Evolutionary conservation across 202 grass and related monocot genomes (phyloP).

Genomic region (Carex sylvatica): DNA sequence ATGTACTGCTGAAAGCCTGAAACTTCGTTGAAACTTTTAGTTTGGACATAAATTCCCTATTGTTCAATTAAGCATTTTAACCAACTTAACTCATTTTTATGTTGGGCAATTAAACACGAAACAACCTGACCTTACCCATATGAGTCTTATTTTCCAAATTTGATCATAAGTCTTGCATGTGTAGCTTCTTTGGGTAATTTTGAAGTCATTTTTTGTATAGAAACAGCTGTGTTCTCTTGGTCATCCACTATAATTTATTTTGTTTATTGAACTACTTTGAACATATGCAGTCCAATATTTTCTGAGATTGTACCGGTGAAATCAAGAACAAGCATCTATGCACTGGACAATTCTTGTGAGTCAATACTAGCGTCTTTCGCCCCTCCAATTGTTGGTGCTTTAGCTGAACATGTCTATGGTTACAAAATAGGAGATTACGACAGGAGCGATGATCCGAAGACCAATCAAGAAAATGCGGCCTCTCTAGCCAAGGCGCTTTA

Average conservation of each 20-base stretch:
- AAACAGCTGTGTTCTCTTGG: neutral
- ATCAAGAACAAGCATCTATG: constrained; percentile 77
- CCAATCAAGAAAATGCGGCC: constrained; percentile 49
- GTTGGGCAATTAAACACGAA: neutral
- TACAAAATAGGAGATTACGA: constrained; percentile 46
- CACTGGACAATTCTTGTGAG: constrained; percentile 76
- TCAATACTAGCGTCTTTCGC: constrained; percentile 70
- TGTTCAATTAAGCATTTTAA: neutral
- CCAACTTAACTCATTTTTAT: neutral
- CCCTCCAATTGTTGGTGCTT: constrained; percentile 59
- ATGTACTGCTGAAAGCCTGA: neutral
- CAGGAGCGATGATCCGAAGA: constrained; percentile 31
- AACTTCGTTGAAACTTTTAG: neutral
- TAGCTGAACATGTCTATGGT: constrained; percentile 59
- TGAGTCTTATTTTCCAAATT: neutral
- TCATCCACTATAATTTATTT: neutral
- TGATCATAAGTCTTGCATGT: neutral
- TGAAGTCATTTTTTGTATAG: neutral
- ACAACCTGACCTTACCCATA: neutral
- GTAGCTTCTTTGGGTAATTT: neutral
- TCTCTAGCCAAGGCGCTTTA: constrained; percentile 72
- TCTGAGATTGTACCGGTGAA: constrained; percentile 80
- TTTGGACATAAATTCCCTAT: neutral
- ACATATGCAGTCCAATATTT: constrained; percentile 69
- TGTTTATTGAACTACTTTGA: constrained; percentile 11